Conservation (phyloP, 1,139 yeast genomes). For the Candida pseudocylindracea region DNA sequence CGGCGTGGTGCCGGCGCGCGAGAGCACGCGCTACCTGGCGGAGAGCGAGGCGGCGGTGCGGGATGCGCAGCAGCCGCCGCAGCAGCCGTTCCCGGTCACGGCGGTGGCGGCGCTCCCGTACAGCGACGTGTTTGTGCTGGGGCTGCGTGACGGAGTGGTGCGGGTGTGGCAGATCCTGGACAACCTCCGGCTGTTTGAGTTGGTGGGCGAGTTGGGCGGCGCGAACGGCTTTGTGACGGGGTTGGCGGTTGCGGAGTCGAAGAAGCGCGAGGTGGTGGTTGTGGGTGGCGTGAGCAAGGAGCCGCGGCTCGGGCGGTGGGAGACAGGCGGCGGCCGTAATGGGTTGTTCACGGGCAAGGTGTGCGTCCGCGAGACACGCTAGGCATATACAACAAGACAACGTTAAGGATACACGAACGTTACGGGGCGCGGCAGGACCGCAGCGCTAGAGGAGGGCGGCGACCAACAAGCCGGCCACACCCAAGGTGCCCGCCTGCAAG, state of each 20-base stretch:
- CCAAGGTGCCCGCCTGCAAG: too few relatives aligned
- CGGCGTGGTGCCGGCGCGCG: slow-evolving; percentile 42
- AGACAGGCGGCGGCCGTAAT: slow-evolving; percentile 10
- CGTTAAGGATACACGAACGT: too few relatives aligned
- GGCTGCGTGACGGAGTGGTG: slow-evolving; percentile 67
- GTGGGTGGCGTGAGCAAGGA: slow-evolving; percentile 55
- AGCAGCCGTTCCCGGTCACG: slow-evolving; percentile 74
- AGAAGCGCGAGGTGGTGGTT: slow-evolving; percentile 22
- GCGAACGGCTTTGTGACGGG: slow-evolving; percentile 55
- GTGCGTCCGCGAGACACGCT: too few relatives aligned
- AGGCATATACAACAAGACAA: too few relatives aligned
- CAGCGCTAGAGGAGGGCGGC: too few relatives aligned
- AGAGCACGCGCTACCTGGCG: slow-evolving; percentile 41
- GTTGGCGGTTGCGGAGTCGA: slow-evolving; percentile 41
- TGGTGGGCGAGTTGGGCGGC: slow-evolving; percentile 29
- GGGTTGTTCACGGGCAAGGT: neutral
- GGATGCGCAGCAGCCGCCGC: slow-evolving; percentile 32
- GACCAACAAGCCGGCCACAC: too few relatives aligned
- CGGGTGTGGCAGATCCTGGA: slow-evolving; percentile 48
- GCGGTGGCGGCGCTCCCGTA: slow-evolving; percentile 74
- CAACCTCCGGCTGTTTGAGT: slow-evolving; percentile 32
- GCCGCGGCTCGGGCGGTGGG: slow-evolving; percentile 78
- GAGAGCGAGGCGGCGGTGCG: slow-evolving; percentile 18
- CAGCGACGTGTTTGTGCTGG: slow-evolving; percentile 64
- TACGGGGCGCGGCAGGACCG: too few relatives aligned